Base-by-base conservation (phyloP, 352 stramenopile genomes). In the Peronospora belbahrii region DNA sequence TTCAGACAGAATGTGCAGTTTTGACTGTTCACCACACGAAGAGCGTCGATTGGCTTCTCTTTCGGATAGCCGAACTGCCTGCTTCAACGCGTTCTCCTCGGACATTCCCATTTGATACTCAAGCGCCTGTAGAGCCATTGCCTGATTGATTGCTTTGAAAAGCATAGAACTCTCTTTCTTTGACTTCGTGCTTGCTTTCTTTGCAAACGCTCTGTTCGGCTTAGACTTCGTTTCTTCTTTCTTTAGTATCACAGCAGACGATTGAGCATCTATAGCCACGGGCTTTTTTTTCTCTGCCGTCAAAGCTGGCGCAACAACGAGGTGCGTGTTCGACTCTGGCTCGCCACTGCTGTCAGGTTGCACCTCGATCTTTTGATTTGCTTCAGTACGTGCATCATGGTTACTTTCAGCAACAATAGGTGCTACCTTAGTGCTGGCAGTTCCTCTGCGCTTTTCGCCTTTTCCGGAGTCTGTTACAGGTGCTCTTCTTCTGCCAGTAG, bases 21-120 rank as follows among this genome's bases (percentile, higher is more conserved):
- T 31, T 4, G 42, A 13, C 2, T 45, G 43, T 11, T 66, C 62
- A 22, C 32, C 18, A 25, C 36, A 37, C 8, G 28, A 32, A 25
- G 55, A 50, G 9, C 42, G 46, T 3, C 27, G 52, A 13, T 20
- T 50, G 7, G 46, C 41, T 2, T 24, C 53, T 20, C 53, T 52
- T 42, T 65, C 57, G 1, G 62, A 71, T 10, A 71, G 45, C 23
- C 62, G 42, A 41, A 67, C 30, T 13, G 62, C 62, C 22, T 67
- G 57, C 18, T 61, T 61, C 0, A 67, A 22, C 0, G 62, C 62
- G 14, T 67, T 49, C 19, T 71, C 49, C 31, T 71, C 62, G 2
- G 45, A 67, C 45, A 71, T 37, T 3, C 62, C 62, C 32, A 57
- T 40, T 33, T 71, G 62, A 17, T 59, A 67, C 23, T 62, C 41